Evolutionary conservation across 176 grass and related monocot genomes (phyloP).

Genomic region (Hordeum marinum): DNA sequence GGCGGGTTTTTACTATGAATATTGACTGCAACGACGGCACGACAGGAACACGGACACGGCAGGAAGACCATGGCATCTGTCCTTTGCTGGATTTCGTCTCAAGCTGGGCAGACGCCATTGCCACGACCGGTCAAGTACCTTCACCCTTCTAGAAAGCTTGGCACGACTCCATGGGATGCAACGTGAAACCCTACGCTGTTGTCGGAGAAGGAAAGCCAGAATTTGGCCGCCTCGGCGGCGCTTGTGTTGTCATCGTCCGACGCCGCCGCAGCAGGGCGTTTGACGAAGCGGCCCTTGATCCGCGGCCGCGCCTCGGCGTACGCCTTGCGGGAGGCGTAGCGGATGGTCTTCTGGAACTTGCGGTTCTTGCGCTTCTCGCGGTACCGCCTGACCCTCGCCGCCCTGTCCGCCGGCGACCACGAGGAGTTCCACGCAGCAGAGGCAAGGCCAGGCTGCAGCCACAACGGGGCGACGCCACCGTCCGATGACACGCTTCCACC

Average conservation of each 20-base stretch:
- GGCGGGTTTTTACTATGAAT: neutral
- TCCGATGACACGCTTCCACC: neutral
- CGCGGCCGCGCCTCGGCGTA: constrained; percentile 64
- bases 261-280: neutral
- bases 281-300: constrained; percentile 79
- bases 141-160: constrained; percentile 39
- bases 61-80: neutral
- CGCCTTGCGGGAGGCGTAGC: constrained; percentile 68
- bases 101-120: constrained; percentile 15
- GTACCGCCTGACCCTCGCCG: constrained; percentile 62
- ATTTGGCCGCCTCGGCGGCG: constrained; percentile 1
- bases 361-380: constrained; percentile 72
- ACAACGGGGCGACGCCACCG: neutral
- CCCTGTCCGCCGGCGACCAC: constrained; percentile 22
- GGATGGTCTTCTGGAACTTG: constrained; percentile 74
- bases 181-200: constrained; percentile 30
- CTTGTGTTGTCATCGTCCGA: neutral
- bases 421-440: neutral
- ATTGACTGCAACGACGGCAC: neutral
- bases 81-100: constrained; percentile 23
- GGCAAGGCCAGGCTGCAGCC: constrained; percentile 1
- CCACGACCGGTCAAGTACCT: neutral
- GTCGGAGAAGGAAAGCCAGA: constrained; percentile 36
- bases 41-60: neutral
- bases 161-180: constrained; percentile 32